These are phyloP conservation scores for Ogataea saltuana DNA, from an alignment of 805 yeast genomes.

Conservation along the genomic window DNA sequence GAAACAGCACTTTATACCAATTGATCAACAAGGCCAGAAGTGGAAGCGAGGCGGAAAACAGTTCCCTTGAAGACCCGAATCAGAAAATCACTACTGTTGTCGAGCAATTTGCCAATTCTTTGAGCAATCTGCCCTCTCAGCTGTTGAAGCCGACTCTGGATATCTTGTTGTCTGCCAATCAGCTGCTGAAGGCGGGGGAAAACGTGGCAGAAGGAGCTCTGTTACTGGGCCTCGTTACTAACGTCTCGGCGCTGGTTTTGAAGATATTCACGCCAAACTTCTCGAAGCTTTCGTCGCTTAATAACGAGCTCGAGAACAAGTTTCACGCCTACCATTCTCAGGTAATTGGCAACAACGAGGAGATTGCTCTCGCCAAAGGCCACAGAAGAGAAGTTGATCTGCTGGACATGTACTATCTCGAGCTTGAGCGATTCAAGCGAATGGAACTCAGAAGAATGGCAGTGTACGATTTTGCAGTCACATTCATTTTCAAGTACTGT, in stretches of 20 bases:
- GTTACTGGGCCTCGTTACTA: constrained; percentile 76
- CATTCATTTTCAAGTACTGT: constrained; percentile 84
- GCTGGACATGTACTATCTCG: constrained; percentile 78
- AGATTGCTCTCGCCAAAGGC: constrained; percentile 82
- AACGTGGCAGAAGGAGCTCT: constrained; percentile 79
- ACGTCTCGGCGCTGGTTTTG: constrained; percentile 71
- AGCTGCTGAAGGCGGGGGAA: constrained; percentile 62
- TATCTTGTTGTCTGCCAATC: constrained; percentile 75
- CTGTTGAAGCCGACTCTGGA: constrained; percentile 81
- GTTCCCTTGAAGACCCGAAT: constrained; percentile 66
- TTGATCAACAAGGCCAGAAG: constrained; percentile 48
- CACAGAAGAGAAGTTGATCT: constrained; percentile 75
- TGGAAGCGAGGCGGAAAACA: constrained; percentile 7
- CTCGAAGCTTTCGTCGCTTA: constrained; percentile 72
- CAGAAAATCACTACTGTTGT: constrained; percentile 83
- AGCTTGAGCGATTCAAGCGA: constrained; percentile 73
- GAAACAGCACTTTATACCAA: constrained; percentile 72
- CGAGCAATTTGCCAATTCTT: constrained; percentile 66
- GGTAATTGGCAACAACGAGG: constrained; percentile 77
- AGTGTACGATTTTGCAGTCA: constrained; percentile 80
- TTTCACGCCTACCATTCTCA: constrained; percentile 82
- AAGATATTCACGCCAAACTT: constrained; percentile 86
- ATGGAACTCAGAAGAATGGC: constrained; percentile 72
- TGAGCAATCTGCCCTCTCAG: constrained; percentile 78
- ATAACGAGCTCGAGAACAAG: constrained; percentile 81